phyloP scores from a whole-genome alignment of 2,329 filamentous ascomycete species.

The Sporothrix pseudoabietina region DNA sequence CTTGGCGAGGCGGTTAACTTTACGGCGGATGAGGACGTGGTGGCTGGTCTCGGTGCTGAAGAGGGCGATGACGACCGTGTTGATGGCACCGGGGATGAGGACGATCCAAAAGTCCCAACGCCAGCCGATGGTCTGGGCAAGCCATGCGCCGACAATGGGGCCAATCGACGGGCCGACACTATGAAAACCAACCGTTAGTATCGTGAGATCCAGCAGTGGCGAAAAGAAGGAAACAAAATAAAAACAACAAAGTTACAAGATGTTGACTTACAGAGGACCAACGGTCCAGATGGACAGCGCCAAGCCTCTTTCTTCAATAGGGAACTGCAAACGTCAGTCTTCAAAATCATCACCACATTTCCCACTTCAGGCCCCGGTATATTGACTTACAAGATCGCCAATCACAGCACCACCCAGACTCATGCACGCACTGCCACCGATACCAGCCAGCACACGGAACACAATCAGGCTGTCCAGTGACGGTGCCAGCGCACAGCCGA shows the following conservation, averaged over 20 bases:
- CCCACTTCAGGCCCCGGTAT: not conserved
- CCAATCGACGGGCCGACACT: slow-evolving; percentile 48
- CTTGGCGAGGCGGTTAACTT: slow-evolving; percentile 49
- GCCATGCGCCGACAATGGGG: slow-evolving; percentile 53
- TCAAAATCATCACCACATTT: not conserved
- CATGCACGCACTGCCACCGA: slow-evolving; percentile 34
- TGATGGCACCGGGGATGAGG: slow-evolving; percentile 48
- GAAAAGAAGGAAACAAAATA: not conserved
- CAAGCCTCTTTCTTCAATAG: slow-evolving; percentile 56
- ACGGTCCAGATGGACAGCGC: slow-evolving; percentile 56
- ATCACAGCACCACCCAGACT: slow-evolving; percentile 33
- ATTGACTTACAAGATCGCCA: slow-evolving; percentile 30
- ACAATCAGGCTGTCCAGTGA: slow-evolving; percentile 47
- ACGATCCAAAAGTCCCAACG: slow-evolving; percentile 52
- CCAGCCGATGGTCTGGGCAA: slow-evolving; percentile 49
- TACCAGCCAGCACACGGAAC: slow-evolving; percentile 35
- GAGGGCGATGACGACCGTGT: slow-evolving; percentile 45
- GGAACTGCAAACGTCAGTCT: slow-evolving; percentile 28
- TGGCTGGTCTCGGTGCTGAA: slow-evolving; percentile 53
- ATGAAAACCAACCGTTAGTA: not conserved
- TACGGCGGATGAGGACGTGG: slow-evolving; percentile 54
- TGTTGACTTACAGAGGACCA: slow-evolving; percentile 37
- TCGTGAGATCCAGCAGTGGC: not conserved
- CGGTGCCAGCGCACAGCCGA: slow-evolving; percentile 65
- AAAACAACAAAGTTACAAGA: not conserved